These are phyloP conservation scores for Corymbia calophylla DNA, from an alignment of 441 rosid genomes.

Conservation along the genomic window DNA sequence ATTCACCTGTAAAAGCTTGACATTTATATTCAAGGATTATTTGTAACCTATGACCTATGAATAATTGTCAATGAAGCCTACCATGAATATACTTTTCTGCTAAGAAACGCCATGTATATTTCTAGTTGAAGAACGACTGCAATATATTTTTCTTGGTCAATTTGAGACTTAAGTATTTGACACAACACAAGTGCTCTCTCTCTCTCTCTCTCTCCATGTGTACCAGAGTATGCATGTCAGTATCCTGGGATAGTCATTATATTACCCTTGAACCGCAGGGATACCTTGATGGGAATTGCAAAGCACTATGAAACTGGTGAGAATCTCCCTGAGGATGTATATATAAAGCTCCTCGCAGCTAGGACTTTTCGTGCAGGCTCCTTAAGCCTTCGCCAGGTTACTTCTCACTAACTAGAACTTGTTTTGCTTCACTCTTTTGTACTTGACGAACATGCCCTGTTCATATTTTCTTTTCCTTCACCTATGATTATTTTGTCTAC, in stretches of 20 bases:
- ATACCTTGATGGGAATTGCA: slow-evolving; percentile 89
- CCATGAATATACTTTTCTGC: background rate
- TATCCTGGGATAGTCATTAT: background rate
- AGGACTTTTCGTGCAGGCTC: slow-evolving; percentile 90
- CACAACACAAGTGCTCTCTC: background rate
- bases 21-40: background rate
- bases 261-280: slow-evolving; percentile 28
- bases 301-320: slow-evolving; percentile 86
- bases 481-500: background rate
- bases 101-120: background rate
- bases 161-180: background rate
- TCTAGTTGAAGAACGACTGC: background rate
- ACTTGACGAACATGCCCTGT: background rate
- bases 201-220: background rate
- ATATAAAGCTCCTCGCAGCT: slow-evolving; percentile 84
- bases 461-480: background rate
- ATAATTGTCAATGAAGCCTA: background rate
- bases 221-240: background rate
- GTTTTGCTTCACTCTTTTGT: background rate
- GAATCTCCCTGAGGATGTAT: slow-evolving; percentile 80
- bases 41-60: background rate
- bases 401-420: slow-evolving; percentile 3
- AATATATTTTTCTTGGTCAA: background rate
- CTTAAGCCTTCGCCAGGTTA: slow-evolving; percentile 85
- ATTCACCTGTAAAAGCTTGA: background rate